A percentile compares a stretch with the other conserved stretches of the same genome.
Evolutionary conservation across 2,329 filamentous ascomycete species (phyloP).

Genomic region (Trichophyton verrucosum): DNA sequence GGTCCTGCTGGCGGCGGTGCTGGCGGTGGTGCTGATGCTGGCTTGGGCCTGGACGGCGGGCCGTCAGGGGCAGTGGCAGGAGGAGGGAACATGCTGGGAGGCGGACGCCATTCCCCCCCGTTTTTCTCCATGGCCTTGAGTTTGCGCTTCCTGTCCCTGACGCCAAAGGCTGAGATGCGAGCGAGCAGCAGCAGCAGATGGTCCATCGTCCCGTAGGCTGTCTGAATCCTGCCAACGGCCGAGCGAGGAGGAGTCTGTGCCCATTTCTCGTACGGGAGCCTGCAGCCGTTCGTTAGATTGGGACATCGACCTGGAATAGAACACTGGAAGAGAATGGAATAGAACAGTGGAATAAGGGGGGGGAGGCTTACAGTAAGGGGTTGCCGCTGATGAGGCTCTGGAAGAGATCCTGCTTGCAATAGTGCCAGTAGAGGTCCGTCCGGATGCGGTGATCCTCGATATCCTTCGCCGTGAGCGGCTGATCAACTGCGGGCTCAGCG

Average conservation of each 20-base stretch:
- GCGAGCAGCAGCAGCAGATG: slow-evolving; percentile 73
- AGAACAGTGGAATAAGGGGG: too few relatives aligned
- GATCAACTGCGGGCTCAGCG: slow-evolving; percentile 18
- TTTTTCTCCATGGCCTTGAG: slow-evolving; percentile 51
- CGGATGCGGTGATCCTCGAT: slow-evolving; percentile 69
- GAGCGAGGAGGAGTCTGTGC: slow-evolving; percentile 78
- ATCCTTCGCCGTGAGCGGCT: slow-evolving; percentile 42
- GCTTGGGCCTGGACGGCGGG: slow-evolving; percentile 6
- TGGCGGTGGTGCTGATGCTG: slow-evolving; percentile 7
- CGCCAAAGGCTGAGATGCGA: slow-evolving; percentile 64
- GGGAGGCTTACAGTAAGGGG: slow-evolving; percentile 58
- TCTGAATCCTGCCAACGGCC: slow-evolving; percentile 61
- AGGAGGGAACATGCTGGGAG: slow-evolving; percentile 36
- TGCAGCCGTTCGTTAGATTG: slow-evolving; percentile 25
- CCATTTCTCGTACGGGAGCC: slow-evolving; percentile 69
- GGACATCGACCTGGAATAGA: too few relatives aligned
- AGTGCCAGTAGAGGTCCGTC: slow-evolving; percentile 91
- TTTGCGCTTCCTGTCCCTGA: slow-evolving; percentile 67
- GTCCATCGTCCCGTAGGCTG: slow-evolving; percentile 79
- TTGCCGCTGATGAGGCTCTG: slow-evolving; percentile 84
- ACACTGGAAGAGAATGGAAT: too few relatives aligned
- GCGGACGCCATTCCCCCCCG: slow-evolving; percentile 45
- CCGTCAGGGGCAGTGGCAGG: slow-evolving; percentile 5
- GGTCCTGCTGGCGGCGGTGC: too few relatives aligned
- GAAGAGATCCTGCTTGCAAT: slow-evolving; percentile 83